phyloP scores from a whole-genome alignment of 441 rosid genomes.

The Populus hybrid region DNA sequence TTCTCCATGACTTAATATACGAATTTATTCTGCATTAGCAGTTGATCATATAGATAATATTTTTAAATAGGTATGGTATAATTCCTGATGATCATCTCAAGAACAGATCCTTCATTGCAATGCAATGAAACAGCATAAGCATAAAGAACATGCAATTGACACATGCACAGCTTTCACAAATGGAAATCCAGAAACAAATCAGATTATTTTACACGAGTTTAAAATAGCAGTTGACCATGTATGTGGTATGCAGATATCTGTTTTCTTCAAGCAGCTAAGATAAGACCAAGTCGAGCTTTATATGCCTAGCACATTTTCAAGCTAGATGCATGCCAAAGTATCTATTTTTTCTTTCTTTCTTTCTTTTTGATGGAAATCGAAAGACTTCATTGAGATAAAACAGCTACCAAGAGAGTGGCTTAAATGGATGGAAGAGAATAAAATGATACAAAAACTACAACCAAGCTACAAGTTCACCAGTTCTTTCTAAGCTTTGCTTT shows the following conservation, averaged over 20 bases:
- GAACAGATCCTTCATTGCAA: conserved; percentile 32
- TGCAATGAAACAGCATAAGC: conserved; percentile 38
- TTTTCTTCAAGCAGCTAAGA: conserved; percentile 2
- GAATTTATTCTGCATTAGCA: conserved; percentile 55
- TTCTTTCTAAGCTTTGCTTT: no score
- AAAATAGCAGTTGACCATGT: conserved; percentile 1
- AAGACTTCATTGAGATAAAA: no score
- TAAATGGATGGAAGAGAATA: no score
- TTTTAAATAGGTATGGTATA: conserved; percentile 29
- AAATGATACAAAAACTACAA: no score
- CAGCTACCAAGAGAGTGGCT: no score
- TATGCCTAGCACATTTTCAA: no score
- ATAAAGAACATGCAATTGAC: conserved; percentile 41
- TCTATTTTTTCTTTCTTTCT: neutral
- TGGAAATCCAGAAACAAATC: conserved; percentile 26
- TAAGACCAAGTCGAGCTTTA: neutral
- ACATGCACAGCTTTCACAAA: conserved; percentile 17
- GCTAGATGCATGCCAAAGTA: neutral
- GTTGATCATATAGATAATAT: conserved; percentile 40
- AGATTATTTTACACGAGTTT: conserved; percentile 6
- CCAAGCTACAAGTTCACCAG: no score
- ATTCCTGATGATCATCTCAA: conserved; percentile 38
- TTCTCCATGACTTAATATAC: conserved; percentile 25
- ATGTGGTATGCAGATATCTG: neutral
- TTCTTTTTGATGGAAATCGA: no score